These are phyloP conservation scores for Chrysochromulina tobinii DNA, from an alignment of 78 protist genomes.

Conservation along the genomic window DNA sequence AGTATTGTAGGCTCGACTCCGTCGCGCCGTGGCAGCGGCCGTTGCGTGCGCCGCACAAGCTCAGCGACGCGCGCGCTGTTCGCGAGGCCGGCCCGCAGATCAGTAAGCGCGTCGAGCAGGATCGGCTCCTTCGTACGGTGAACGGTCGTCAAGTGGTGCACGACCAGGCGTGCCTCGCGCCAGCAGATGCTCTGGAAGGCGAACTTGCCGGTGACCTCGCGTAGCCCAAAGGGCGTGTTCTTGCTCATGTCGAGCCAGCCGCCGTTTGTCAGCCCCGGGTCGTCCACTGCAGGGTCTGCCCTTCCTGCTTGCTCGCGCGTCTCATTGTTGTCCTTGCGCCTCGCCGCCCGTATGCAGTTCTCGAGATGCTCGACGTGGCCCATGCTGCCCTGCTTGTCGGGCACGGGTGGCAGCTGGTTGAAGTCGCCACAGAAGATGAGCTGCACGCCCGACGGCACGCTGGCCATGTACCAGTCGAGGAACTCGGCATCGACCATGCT, in stretches of 20 bases:
- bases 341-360: not conserved
- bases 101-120: constrained; percentile 20
- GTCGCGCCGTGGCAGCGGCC: constrained; percentile 14
- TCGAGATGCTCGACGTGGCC: not conserved
- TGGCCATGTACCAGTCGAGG: constrained; percentile 67
- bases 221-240: constrained; percentile 24
- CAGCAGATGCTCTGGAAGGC: constrained; percentile 26
- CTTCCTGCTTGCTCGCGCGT: not conserved
- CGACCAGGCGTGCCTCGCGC: not conserved
- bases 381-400: not conserved
- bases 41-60: not conserved
- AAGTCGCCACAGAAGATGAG: constrained; percentile 83
- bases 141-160: not conserved
- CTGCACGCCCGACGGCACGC: constrained; percentile 62
- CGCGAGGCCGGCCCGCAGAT: not conserved
- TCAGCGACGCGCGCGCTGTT: not conserved
- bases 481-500: constrained; percentile 72
- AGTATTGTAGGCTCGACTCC: constrained; percentile 26
- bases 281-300: not conserved
- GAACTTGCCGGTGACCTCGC: not conserved
- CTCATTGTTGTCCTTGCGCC: not conserved
- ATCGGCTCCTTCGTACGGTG: constrained; percentile 13
- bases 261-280: not conserved
- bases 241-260: not conserved
- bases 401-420: constrained; percentile 86